phyloP scores from a whole-genome alignment of 2,329 filamentous ascomycete genomes.

The Colletotrichum karsti region DNA sequence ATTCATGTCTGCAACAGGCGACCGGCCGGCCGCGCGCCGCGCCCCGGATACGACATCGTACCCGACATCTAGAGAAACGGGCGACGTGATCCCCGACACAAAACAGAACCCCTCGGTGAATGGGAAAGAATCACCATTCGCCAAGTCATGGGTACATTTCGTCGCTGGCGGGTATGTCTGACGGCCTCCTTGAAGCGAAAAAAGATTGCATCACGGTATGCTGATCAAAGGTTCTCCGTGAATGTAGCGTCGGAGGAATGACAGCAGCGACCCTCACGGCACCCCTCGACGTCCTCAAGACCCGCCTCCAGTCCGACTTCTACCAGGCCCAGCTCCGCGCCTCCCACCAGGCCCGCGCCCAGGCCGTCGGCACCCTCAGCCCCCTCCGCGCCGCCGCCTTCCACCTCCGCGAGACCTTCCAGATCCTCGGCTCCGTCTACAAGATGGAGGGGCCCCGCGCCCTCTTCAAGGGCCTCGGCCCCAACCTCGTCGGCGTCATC shows the following conservation, averaged over 20 bases:
- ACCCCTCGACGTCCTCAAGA: constrained; percentile 93
- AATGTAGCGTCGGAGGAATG: constrained; percentile 83
- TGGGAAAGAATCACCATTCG: constrained; percentile 57
- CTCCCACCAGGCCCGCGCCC: constrained; percentile 67
- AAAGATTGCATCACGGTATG: not conserved
- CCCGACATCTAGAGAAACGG: constrained; percentile 65
- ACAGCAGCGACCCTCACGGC: constrained; percentile 92
- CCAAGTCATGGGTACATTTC: constrained; percentile 91
- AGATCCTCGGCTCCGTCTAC: constrained; percentile 85
- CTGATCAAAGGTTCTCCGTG: constrained; percentile 3
- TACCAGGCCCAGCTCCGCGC: constrained; percentile 85
- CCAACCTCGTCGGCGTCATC: constrained; percentile 89
- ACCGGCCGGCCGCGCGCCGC: constrained; percentile 31
- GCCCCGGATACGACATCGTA: constrained; percentile 27
- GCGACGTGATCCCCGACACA: constrained; percentile 60
- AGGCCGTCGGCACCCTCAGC: constrained; percentile 62
- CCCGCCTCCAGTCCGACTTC: constrained; percentile 91
- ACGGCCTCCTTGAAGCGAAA: constrained; percentile 13
- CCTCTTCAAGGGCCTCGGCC: constrained; percentile 91
- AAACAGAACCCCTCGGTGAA: constrained; percentile 32
- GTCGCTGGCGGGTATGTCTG: constrained; percentile 83
- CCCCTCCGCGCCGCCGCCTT: constrained; percentile 72
- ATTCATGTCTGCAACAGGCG: constrained; percentile 41
- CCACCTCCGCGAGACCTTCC: constrained; percentile 85
- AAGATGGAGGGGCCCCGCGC: constrained; percentile 84